phyloP scores from a whole-genome alignment of 108 stramenopile species.

The Schizochytrium sp. region DNA sequence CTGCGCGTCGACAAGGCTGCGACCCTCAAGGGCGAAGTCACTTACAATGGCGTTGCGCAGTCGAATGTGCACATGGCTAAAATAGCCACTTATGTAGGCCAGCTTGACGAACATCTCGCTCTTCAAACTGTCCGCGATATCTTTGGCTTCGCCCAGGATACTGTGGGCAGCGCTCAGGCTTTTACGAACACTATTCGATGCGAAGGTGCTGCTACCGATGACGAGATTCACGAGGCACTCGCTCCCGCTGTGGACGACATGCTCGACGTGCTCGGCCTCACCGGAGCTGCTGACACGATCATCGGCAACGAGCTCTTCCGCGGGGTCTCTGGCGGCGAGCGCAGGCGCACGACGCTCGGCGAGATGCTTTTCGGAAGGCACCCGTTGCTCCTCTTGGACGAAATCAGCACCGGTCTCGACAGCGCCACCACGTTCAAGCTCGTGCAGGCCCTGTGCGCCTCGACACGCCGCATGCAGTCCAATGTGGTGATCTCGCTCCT shows the following conservation, averaged over 20 bases:
- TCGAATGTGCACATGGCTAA: not conserved
- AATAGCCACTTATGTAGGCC: not conserved
- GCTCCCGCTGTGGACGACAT: conserved; percentile 41
- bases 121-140: conserved; percentile 16
- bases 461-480: conserved; percentile 22
- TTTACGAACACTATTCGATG: not conserved
- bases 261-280: conserved; percentile 42
- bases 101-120: not conserved
- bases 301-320: conserved; percentile 57
- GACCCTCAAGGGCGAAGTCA: not conserved
- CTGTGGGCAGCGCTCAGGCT: not conserved
- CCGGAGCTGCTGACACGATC: conserved; percentile 32
- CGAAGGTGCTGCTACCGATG: not conserved
- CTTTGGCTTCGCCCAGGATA: not conserved
- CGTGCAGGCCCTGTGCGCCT: conserved; percentile 40
- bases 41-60: not conserved
- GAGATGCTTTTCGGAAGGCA: conserved; percentile 55
- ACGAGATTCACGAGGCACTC: not conserved
- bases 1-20: not conserved
- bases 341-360: conserved; percentile 67
- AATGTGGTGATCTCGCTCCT: conserved; percentile 63
- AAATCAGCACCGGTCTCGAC: conserved; percentile 69
- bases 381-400: conserved; percentile 50
- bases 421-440: conserved; percentile 67
- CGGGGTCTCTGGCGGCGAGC: conserved; percentile 74